Evolutionary conservation across 257 asterid genomes (phyloP).

Genomic region (Solanum verrucosum): DNA sequence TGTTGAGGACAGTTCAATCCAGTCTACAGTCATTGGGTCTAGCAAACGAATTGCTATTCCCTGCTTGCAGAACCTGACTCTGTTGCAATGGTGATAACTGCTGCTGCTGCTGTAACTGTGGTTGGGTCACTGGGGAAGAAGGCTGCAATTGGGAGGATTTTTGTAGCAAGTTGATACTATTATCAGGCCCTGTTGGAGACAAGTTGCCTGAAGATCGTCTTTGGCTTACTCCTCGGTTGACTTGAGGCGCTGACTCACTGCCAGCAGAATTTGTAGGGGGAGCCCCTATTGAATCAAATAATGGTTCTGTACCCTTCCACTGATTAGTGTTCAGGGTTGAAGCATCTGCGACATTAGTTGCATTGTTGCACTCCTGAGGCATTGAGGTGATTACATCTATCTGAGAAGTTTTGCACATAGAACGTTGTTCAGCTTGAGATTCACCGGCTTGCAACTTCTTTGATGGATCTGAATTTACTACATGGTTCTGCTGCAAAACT

Average conservation of each 20-base stretch:
- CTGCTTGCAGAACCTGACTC: constrained; percentile 57
- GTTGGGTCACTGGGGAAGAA: constrained; percentile 24
- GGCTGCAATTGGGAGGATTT: constrained; percentile 38
- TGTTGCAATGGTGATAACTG: constrained; percentile 30
- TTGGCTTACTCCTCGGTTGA: constrained; percentile 39
- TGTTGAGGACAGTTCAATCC: constrained; percentile 36
- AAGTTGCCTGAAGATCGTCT: constrained; percentile 38
- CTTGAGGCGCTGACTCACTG: constrained; percentile 34
- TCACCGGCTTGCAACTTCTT: constrained; percentile 38
- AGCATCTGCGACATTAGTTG: constrained; percentile 24
- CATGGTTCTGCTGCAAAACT: constrained; percentile 38
- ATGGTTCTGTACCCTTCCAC: constrained; percentile 42
- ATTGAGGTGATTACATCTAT: constrained; percentile 20
- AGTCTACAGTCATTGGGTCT: constrained; percentile 45
- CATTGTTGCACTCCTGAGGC: constrained; percentile 30
- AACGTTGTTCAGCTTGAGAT: constrained; percentile 36
- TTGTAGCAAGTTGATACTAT: constrained; percentile 36
- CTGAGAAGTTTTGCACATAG: constrained; percentile 34
- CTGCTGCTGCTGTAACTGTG: constrained; percentile 34
- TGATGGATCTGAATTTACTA: constrained; percentile 24
- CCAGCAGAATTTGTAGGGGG: constrained; percentile 28
- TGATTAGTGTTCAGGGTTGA: constrained; percentile 31
- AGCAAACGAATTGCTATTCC: constrained; percentile 37
- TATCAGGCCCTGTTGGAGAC: constrained; percentile 38
- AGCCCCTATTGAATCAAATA: constrained; percentile 37